Conservation (phyloP, 192 early-diverging fungal genomes). For the Coemansia sp. region DNA sequence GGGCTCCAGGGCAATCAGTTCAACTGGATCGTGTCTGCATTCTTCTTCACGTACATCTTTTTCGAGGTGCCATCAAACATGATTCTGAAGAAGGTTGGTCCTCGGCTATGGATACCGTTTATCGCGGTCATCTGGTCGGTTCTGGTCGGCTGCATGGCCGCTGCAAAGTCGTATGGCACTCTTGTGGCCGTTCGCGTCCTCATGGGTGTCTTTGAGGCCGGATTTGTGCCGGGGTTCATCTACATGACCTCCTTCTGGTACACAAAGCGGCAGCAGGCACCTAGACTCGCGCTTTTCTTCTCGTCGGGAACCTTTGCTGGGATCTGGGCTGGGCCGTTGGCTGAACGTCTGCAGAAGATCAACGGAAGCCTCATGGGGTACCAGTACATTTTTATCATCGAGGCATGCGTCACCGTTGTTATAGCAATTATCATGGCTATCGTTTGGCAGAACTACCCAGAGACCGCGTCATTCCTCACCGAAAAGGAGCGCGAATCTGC, state of each 20-base stretch:
- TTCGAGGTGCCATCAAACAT: slow-evolving; percentile 67
- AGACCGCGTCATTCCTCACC: slow-evolving; percentile 58
- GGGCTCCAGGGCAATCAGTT: slow-evolving; percentile 46
- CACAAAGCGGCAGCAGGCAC: slow-evolving; percentile 43
- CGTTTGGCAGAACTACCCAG: slow-evolving; percentile 57
- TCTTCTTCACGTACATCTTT: slow-evolving; percentile 66
- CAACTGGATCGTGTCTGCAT: slow-evolving; percentile 58
- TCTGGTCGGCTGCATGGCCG: slow-evolving; percentile 58
- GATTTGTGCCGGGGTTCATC: slow-evolving; percentile 73
- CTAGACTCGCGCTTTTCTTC: slow-evolving; percentile 53
- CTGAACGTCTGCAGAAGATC: slow-evolving; percentile 35
- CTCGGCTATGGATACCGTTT: slow-evolving; percentile 51
- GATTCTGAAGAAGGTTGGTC: slow-evolving; percentile 42
- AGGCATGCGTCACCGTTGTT: slow-evolving; percentile 56
- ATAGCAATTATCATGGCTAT: slow-evolving; percentile 44
- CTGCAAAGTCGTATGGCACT: slow-evolving; percentile 57
- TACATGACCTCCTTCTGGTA: slow-evolving; percentile 60
- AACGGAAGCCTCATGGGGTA: slow-evolving; percentile 28
- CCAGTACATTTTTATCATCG: slow-evolving; percentile 61
- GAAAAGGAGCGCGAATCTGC: slow-evolving; percentile 55
- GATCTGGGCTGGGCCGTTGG: slow-evolving; percentile 51
- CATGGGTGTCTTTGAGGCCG: slow-evolving; percentile 58
- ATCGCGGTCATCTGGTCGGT: slow-evolving; percentile 50
- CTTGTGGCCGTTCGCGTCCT: slow-evolving; percentile 47
- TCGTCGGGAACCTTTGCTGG: slow-evolving; percentile 51